These are phyloP conservation scores for Phytophthora foliorum DNA, from an alignment of 352 stramenopile genomes.

Conservation along the genomic window DNA sequence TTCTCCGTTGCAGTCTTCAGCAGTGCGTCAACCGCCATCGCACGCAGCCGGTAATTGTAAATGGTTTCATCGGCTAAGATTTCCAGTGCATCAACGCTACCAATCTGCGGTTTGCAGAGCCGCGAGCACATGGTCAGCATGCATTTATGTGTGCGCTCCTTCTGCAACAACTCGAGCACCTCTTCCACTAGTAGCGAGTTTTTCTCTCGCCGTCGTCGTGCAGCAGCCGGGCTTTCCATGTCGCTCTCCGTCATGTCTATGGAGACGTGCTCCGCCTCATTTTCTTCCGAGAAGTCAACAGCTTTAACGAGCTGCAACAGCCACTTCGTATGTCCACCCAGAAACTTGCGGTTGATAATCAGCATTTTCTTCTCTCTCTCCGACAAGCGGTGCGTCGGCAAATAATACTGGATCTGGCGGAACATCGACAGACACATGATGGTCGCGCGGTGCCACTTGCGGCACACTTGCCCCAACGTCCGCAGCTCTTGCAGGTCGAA, in stretches of 20 bases:
- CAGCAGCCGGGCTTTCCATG: constrained; percentile 25
- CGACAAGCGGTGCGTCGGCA: constrained; percentile 80
- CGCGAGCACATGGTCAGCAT: constrained; percentile 91
- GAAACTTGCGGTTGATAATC: constrained; percentile 83
- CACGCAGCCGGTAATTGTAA: constrained; percentile 61
- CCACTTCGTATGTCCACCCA: constrained; percentile 86
- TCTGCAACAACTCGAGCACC: constrained; percentile 70
- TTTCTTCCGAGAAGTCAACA: constrained; percentile 77
- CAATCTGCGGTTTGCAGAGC: constrained; percentile 78
- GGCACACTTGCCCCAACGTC: constrained; percentile 80
- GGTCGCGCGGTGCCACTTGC: constrained; percentile 87
- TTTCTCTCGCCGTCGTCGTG: constrained; percentile 17
- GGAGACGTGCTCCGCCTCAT: constrained; percentile 44
- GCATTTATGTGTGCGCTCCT: constrained; percentile 79
- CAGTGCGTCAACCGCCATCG: constrained; percentile 72
- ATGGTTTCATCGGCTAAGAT: constrained; percentile 80
- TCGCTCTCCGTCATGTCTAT: constrained; percentile 33
- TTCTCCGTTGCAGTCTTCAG: constrained; percentile 74
- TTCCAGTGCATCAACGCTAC: constrained; percentile 83
- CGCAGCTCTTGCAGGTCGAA: constrained; percentile 83
- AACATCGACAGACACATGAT: constrained; percentile 93
- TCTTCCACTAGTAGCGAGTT: constrained; percentile 62
- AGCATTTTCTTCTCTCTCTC: constrained; percentile 78
- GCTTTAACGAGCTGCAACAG: constrained; percentile 87
- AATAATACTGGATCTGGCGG: constrained; percentile 90